Base-by-base conservation (phyloP, 2,329 filamentous ascomycete genomes). In the Passalora sequoiae region DNA sequence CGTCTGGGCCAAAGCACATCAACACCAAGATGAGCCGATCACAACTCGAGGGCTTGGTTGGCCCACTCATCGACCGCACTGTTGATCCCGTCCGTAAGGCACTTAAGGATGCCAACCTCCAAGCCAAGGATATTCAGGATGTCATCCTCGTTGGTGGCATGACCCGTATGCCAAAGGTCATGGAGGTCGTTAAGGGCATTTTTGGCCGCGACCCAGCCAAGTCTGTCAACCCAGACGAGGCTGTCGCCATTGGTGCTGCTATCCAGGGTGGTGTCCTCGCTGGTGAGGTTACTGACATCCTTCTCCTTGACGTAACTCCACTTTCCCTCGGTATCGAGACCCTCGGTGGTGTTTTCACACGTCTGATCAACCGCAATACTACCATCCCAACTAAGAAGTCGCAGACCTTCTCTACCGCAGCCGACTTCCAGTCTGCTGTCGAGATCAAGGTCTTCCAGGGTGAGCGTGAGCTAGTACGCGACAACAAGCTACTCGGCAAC, bases 391-490 rank as follows among this genome's bases (percentile, higher is more conserved):
- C 91, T 74, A 96, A 96, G 84, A 97, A 97, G 78, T 96, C 89
- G 9, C 89, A 96, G 75, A 83, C 89, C 66, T 97, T 97, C 82
- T 96, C 89, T 44, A 97, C 91, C 39, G 89, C 89, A 42, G 89
- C 91, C 58, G 91, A 97, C 69, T 95, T 94, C 86, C 91, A 97
- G 78, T 94, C 87, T 53, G 91, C 89, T 59, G 91, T 97, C 65
- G 89, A 96, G 78, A 97, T 97, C 78, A 96, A 97, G 86, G 91
- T 97, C 54, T 97, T 83, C 85, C 89, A 97, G 83, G 91, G 91
- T 78, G 91, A 97, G 81, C 91, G 91, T 86, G 89, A 96, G 77
- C 88, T 96, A 53, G 89, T 96, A 69, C 84, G 83, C 66, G 91
- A 97, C 76, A 97, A 97, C 85, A 97, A 97, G 80, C 76, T 97